phyloP scores from a whole-genome alignment of 2,329 filamentous ascomycete genomes.

The Chrysoporthe puriensis region DNA sequence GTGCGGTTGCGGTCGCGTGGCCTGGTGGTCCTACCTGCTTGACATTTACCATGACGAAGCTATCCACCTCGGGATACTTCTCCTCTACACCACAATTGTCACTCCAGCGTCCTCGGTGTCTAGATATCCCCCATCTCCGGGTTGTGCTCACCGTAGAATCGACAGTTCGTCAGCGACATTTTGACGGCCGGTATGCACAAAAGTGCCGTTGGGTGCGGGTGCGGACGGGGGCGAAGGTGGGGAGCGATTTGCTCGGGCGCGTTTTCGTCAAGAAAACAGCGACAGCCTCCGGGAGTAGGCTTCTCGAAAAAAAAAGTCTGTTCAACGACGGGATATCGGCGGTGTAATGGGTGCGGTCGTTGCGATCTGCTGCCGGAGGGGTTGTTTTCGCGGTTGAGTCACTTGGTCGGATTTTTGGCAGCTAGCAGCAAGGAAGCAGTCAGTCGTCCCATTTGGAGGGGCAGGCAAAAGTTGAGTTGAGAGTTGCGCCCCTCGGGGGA shows the following conservation, averaged over 20 bases:
- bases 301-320: not conserved
- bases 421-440: constrained; percentile 1
- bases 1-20: not conserved
- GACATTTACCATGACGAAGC: constrained; percentile 99
- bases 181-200: constrained; percentile 31
- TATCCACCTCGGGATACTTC: constrained; percentile 93
- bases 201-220: constrained; percentile 20
- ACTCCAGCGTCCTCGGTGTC: constrained; percentile 43
- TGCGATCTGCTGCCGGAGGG: constrained; percentile 14
- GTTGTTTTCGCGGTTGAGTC: constrained; percentile 24
- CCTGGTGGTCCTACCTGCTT: constrained; percentile 72
- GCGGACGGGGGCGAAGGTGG: constrained; percentile 10
- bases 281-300: not conserved
- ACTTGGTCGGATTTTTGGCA: constrained; percentile 28
- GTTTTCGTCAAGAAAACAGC: constrained; percentile 8
- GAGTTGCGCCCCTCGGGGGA: not conserved
- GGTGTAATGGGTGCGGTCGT: constrained; percentile 13
- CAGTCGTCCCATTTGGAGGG: constrained; percentile 24
- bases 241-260: constrained; percentile 12
- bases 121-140: not conserved
- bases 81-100: constrained; percentile 42
- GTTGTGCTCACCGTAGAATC: constrained; percentile 39
- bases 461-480: constrained; percentile 25
- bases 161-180: constrained; percentile 45
- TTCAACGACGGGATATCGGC: constrained; percentile 7